Conservation (phyloP, 176 grass and related monocot species). For the Rhynchospora breviuscula region DNA sequence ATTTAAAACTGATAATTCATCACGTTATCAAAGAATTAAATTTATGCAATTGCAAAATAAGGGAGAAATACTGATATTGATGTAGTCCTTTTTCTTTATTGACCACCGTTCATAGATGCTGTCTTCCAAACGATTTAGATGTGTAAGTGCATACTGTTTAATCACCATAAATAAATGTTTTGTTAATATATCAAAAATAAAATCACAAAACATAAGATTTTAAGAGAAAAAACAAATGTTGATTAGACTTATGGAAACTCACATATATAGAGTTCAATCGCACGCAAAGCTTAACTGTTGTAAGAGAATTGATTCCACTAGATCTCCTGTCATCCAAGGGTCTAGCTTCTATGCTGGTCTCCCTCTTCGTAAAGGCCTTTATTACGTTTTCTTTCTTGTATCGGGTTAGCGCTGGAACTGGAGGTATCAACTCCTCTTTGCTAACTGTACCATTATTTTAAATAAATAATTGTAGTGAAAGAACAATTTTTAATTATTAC, state of each 20-base stretch:
- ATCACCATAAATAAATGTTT: constrained; percentile 29
- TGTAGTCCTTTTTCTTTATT: constrained; percentile 57
- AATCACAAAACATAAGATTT: not conserved
- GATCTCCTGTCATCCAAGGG: constrained; percentile 69
- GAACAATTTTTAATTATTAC: not conserved
- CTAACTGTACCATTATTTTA: constrained; percentile 49
- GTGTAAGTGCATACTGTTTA: constrained; percentile 84
- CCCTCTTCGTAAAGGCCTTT: constrained; percentile 85
- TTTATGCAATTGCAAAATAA: constrained; percentile 16
- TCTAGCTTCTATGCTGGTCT: constrained; percentile 51
- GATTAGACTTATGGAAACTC: constrained; percentile 38
- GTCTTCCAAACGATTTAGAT: constrained; percentile 89
- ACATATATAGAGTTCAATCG: constrained; percentile 93
- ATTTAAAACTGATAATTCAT: constrained; percentile 8
- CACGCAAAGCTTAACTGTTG: constrained; percentile 78
- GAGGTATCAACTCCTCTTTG: constrained; percentile 84
- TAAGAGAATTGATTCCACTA: constrained; percentile 69
- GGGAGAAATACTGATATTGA: constrained; percentile 60
- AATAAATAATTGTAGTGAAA: not conserved
- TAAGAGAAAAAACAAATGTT: not conserved
- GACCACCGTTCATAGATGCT: constrained; percentile 93
- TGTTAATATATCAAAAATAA: constrained; percentile 29
- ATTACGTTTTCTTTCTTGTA: constrained; percentile 94
- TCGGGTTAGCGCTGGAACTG: constrained; percentile 87
- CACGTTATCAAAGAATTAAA: constrained; percentile 23